A percentile compares a stretch with the other conserved stretches of the same genome.
Conservation (phyloP, 768 basidiomycete species). For the Royoungia palumana region DNA sequence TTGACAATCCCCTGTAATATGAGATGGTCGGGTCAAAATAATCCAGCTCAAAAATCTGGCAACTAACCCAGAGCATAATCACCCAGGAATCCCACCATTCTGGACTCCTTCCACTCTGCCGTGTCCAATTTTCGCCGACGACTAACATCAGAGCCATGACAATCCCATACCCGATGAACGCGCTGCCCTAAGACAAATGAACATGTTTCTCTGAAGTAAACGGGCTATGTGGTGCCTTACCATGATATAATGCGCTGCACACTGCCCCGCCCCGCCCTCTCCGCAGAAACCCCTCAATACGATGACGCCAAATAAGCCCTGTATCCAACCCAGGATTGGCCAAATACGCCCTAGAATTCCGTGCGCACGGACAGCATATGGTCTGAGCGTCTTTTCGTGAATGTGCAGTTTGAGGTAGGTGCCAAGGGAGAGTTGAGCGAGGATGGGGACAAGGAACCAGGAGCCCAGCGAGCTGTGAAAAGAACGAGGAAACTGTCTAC, state of each 20-base stretch:
- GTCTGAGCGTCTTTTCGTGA: slow-evolving; percentile 69
- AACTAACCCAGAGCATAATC: slow-evolving; percentile 51
- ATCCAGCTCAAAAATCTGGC: not conserved
- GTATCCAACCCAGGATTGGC: slow-evolving; percentile 84
- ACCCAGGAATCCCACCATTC: slow-evolving; percentile 85
- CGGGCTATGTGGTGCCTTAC: slow-evolving; percentile 22
- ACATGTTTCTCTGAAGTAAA: slow-evolving; percentile 6
- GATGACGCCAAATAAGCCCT: slow-evolving; percentile 84
- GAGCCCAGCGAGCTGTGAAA: slow-evolving; percentile 67
- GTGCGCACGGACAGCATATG: slow-evolving; percentile 66
- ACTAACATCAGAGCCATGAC: slow-evolving; percentile 78
- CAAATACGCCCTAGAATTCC: slow-evolving; percentile 80
- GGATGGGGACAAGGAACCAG: slow-evolving; percentile 55
- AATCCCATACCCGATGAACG: slow-evolving; percentile 83
- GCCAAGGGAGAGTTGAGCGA: slow-evolving; percentile 66
- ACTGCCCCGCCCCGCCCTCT: slow-evolving; percentile 69
- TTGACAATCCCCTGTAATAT: slow-evolving; percentile 53
- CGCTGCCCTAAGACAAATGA: slow-evolving; percentile 53
- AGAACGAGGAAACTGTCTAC: slow-evolving; percentile 70
- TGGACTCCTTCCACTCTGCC: slow-evolving; percentile 67
- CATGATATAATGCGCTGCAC: slow-evolving; percentile 87
- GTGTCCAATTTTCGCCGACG: slow-evolving; percentile 75
- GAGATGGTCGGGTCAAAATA: not conserved
- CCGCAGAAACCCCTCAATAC: slow-evolving; percentile 77
- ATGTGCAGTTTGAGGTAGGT: slow-evolving; percentile 93